Conservation (phyloP, 192 early-diverging fungal species). For the Pilaira anomala region DNA sequence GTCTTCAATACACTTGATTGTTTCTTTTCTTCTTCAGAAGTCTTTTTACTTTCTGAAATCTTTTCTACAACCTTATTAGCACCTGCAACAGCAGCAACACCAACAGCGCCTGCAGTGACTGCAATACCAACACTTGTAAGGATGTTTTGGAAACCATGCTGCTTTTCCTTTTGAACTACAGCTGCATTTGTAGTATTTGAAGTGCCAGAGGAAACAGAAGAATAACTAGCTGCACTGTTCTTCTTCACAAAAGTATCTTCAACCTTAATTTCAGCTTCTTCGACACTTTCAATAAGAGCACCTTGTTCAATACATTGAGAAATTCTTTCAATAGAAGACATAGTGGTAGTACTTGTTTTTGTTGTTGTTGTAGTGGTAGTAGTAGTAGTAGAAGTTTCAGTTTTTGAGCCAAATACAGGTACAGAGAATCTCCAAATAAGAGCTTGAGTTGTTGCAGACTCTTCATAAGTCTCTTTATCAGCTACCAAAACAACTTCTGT, state of each 20-base stretch:
- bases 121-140: slow-evolving; percentile 18
- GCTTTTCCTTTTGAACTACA: neutral
- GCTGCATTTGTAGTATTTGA: neutral
- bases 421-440: slow-evolving; percentile 27
- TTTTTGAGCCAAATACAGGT: slow-evolving; percentile 25
- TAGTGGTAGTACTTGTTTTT: neutral
- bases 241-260: slow-evolving; percentile 19
- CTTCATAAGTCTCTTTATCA: neutral
- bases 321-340: neutral
- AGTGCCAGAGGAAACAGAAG: neutral
- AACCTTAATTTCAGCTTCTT: slow-evolving; percentile 10
- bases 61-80: slow-evolving; percentile 9
- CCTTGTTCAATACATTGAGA: slow-evolving; percentile 12
- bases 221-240: neutral
- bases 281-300: slow-evolving; percentile 13
- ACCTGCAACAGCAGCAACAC: slow-evolving; percentile 3
- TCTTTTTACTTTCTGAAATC: slow-evolving; percentile 1
- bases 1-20: neutral
- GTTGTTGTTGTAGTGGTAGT: neutral
- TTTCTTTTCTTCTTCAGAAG: neutral
- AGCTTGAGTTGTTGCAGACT: neutral
- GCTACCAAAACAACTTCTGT: slow-evolving; percentile 6
- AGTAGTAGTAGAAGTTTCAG: neutral
- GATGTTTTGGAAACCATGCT: slow-evolving; percentile 6
- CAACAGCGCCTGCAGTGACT: slow-evolving; percentile 7